Conservation (phyloP, 768 basidiomycete species). For the Phaeotremella skinneri region DNA sequence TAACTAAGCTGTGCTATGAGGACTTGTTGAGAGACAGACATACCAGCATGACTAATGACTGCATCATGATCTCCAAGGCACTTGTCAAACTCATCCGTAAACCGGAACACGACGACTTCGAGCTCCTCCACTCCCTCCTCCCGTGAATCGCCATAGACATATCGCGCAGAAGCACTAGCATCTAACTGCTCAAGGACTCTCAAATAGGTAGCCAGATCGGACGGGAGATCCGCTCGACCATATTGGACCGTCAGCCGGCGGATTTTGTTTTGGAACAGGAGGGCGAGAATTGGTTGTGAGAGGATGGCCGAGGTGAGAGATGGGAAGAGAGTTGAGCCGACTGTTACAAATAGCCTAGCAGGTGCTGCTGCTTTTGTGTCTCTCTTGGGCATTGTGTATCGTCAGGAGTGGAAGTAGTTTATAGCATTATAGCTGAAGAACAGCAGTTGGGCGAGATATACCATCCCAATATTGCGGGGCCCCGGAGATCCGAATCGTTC, state of each 20-base stretch:
- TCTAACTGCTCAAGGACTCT: no score
- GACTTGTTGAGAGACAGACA: constrained; percentile 38
- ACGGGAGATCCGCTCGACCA: constrained; percentile 55
- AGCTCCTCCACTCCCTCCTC: constrained; percentile 52
- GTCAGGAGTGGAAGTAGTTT: no score
- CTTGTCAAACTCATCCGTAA: constrained; percentile 68
- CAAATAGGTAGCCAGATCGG: neutral
- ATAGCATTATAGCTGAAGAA: no score
- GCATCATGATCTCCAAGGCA: constrained; percentile 68
- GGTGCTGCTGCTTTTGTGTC: no score
- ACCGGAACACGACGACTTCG: constrained; percentile 66
- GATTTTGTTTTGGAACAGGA: constrained; percentile 62
- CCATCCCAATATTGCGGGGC: neutral
- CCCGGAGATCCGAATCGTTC: neutral
- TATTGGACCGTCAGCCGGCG: constrained; percentile 68
- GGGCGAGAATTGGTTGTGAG: constrained; percentile 60
- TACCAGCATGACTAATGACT: constrained; percentile 92
- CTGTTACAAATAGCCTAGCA: constrained; percentile 72
- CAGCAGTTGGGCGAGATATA: no score
- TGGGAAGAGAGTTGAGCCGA: constrained; percentile 87
- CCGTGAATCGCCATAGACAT: no score
- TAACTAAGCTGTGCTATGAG: constrained; percentile 4
- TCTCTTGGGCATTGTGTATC: no score
- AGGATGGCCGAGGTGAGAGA: constrained; percentile 64
- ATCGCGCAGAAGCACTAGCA: constrained; percentile 1